Conservation (phyloP, 108 stramenopile species). For the Chaetoceros muelleri region DNA sequence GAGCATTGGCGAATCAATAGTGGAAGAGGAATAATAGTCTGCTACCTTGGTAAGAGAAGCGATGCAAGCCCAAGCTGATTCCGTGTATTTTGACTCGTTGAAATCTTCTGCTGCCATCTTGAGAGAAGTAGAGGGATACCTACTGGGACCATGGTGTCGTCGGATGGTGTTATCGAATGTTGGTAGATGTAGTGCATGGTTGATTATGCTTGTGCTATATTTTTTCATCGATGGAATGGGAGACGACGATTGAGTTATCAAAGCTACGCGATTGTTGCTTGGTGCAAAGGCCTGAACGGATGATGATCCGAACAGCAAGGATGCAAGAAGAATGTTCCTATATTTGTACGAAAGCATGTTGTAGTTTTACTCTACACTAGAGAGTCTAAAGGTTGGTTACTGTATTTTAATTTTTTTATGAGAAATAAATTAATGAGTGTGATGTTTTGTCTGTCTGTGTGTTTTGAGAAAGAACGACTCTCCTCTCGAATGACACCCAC, state of each 20-base stretch:
- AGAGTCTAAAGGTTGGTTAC: background rate
- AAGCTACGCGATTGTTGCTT: background rate
- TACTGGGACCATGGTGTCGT: background rate
- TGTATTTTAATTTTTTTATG: too few relatives aligned
- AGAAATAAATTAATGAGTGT: too few relatives aligned
- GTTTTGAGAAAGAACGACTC: too few relatives aligned
- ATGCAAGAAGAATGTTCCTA: background rate
- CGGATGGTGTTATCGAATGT: background rate
- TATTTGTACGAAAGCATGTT: background rate
- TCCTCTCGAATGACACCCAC: too few relatives aligned
- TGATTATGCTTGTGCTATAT: background rate
- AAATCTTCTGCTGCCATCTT: conserved; percentile 55
- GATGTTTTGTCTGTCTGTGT: too few relatives aligned
- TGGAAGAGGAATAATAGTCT: conserved; percentile 45
- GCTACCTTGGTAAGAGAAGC: conserved; percentile 57
- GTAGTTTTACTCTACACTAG: background rate
- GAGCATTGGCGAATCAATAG: conserved; percentile 59
- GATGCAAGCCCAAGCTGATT: conserved; percentile 65
- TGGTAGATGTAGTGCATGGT: background rate
- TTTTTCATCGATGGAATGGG: too few relatives aligned
- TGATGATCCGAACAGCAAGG: background rate
- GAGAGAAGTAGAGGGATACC: background rate
- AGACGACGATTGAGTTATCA: too few relatives aligned
- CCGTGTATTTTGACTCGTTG: conserved; percentile 62
- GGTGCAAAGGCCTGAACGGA: background rate